These are phyloP conservation scores for Ogataea paraovalis DNA, from an alignment of 805 yeast species.

Conservation along the genomic window DNA sequence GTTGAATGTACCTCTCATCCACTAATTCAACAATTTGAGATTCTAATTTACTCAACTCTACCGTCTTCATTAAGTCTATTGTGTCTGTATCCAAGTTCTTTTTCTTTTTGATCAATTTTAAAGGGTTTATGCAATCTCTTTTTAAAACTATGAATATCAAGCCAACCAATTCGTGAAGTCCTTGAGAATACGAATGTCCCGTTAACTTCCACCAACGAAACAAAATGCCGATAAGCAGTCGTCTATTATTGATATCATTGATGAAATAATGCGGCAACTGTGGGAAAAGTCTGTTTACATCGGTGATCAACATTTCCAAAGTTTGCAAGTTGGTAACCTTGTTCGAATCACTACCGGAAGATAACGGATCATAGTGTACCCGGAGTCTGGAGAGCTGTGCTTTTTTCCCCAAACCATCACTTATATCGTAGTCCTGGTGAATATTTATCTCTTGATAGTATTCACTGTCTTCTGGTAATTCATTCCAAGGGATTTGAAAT, in stretches of 20 bases:
- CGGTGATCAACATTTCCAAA: constrained; percentile 42
- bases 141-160: constrained; percentile 39
- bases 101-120: constrained; percentile 1
- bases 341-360: not conserved
- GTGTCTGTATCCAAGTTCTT: not conserved
- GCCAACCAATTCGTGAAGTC: constrained; percentile 52
- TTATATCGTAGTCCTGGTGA: constrained; percentile 23
- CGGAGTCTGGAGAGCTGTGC: constrained; percentile 12
- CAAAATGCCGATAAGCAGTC: constrained; percentile 38
- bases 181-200: constrained; percentile 40
- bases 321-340: constrained; percentile 34
- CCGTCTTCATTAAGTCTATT: not conserved
- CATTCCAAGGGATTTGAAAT: constrained; percentile 33
- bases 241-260: constrained; percentile 22
- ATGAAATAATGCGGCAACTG: constrained; percentile 31
- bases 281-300: constrained; percentile 51
- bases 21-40: constrained; percentile 35
- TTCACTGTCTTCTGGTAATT: constrained; percentile 22
- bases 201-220: constrained; percentile 49
- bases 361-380: constrained; percentile 21
- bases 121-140: constrained; percentile 31
- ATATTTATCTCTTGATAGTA: constrained; percentile 14
- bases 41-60: constrained; percentile 24
- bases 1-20: constrained; percentile 35
- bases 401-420: constrained; percentile 17